Base-by-base conservation (phyloP, 1,284 basidiomycete species). In the Fomitopsis schrenkii region DNA sequence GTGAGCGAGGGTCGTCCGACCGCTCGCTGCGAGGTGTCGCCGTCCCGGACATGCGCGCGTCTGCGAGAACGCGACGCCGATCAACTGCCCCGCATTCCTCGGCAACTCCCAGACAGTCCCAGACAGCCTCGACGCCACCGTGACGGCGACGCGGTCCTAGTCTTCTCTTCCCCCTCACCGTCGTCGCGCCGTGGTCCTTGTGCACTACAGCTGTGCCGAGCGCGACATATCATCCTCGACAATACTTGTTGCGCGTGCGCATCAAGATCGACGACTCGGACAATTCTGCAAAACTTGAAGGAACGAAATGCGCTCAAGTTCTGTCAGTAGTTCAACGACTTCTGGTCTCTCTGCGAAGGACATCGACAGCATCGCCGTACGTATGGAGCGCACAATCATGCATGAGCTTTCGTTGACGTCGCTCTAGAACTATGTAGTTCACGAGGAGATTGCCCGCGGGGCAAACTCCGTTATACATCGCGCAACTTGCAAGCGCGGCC, bases 401-500 rank as follows among this genome's bases (percentile, higher is more conserved):
- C 17, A n/a, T 2, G 2, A 26, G 12, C 4, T 28, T 28, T 28
- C 12, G 30, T 15, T 22, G 19, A 19, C 48, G 14, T 2, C 26
- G n/a, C 45, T 26, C 50, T 59, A 80, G 79, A 75, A 79, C 66
- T 83, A 81, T 62, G 68, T 75, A 30, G 67, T 81, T 8, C 63
- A 77, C 41, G 70, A 76, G 61, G 64, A 77, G 55, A 67, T 81
- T 38, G 73, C 66, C 6, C 64, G 61, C 3, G 72, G 74, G 3
- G 52, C 57, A 5, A 58, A 62, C 9, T 75, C 76, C 14, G 65
- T 67, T 26, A 68, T 80, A 7, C 76, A 78, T 62, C 69, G 74
- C 42, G 80, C 77, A 12, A 74, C 72, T 8, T 80, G 79, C 64
- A 77, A 72, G 58, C 71, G 75, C 19, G 79, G 80, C 6, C 75